Base-by-base conservation (phyloP, 805 yeast genomes). In the Candida maris region DNA sequence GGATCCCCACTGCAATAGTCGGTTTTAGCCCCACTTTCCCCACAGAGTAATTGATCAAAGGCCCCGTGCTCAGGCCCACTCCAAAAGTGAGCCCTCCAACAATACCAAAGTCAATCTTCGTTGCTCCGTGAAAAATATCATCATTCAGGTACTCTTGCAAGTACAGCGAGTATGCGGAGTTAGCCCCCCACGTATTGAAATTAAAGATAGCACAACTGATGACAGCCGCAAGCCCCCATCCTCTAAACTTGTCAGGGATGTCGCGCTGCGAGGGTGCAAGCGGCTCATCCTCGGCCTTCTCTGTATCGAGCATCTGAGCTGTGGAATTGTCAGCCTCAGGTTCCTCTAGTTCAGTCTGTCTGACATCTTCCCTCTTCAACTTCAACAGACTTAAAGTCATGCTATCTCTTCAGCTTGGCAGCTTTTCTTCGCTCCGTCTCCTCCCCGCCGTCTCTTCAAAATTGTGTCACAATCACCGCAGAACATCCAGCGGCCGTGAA, bases 111-210 rank as follows among this genome's bases (percentile, higher is more conserved):
- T 79, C 84, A 37, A 73, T 59, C 34, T 71, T 71, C 1, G 69
- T 53, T 0, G 81, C 80, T 3, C 80, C 85, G 0, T 63, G 60
- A 44, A 77, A 81, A 0, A 68, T 60, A 30, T 71, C 57, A 34
- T 70, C 52, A 28, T 71, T 68, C 17, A 81, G 44, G 50, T 79
- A 83, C 44, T 67, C 69, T 1, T 82, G 68, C 18, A 82, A 61
- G 45, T 77, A 80, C 4, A 83, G 70, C 19, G 86, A 81, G 52
- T 70, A 83, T 3, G 80, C 82, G 5, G 77, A 63, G 45, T 81
- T 81, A 45, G 82, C 72, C 12, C 93, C 93, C 89, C 91, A 83
- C 0, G 85, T 73, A 25, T 73, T 65, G 44, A 77, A 71, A 54
- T 77, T 75, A 27, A 77, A 60, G 4, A 76, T 34, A 19, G 68